Evolutionary conservation across 1,139 yeast genomes (phyloP).

Genomic region (Saccharomyces hybrid): DNA sequence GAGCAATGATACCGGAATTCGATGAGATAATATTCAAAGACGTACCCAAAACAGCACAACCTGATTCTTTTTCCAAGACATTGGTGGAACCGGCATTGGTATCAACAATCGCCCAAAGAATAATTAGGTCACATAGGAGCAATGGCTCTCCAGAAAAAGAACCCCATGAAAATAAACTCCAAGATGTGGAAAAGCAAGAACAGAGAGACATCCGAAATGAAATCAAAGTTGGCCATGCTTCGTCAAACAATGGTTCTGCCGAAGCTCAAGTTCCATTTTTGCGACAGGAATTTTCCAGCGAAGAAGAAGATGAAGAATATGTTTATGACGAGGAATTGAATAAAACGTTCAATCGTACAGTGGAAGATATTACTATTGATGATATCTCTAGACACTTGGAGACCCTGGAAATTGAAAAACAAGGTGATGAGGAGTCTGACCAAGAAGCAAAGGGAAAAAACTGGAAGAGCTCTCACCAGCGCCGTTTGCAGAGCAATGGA

Average conservation of each 20-base stretch:
- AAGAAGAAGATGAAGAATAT: constrained; percentile 33
- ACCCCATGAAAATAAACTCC: neutral
- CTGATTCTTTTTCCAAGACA: neutral
- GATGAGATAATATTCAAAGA: constrained; percentile 23
- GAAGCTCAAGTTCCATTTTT: constrained; percentile 23
- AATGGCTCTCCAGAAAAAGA: constrained; percentile 5
- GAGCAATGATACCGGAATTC: constrained; percentile 57
- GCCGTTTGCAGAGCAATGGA: constrained; percentile 12
- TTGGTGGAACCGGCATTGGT: neutral
- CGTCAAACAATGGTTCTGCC: constrained; percentile 9
- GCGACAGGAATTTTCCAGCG: constrained; percentile 26
- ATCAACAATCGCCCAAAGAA: constrained; percentile 17
- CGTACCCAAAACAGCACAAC: constrained; percentile 1
- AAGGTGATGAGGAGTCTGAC: constrained; percentile 12
- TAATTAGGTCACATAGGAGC: constrained; percentile 18
- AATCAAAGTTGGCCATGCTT: neutral
- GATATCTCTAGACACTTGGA: constrained; percentile 33
- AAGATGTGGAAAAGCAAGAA: constrained; percentile 1
- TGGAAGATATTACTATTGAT: constrained; percentile 34
- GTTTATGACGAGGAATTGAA: constrained; percentile 32
- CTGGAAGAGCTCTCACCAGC: constrained; percentile 5
- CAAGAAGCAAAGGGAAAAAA: neutral
- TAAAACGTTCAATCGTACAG: constrained; percentile 33
- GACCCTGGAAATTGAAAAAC: constrained; percentile 28
- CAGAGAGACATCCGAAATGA: constrained; percentile 5